Conservation (phyloP, 306 rosid genomes). For the Fragaria iinumae region DNA sequence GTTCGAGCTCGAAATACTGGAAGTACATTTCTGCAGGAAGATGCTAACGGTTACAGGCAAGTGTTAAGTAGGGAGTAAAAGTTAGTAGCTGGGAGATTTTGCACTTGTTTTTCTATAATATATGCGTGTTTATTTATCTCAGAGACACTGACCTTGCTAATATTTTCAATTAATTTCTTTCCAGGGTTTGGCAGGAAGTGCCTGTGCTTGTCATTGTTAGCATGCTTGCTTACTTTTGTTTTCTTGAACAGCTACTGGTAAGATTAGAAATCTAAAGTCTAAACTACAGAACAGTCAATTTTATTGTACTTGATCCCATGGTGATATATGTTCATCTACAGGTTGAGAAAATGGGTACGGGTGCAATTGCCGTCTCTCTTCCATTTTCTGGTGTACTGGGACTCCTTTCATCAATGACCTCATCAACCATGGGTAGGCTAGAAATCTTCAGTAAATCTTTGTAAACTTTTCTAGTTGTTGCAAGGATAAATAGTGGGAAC, state of each 20-base stretch:
- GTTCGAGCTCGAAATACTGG: conserved; percentile 47
- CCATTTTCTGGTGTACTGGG: conserved; percentile 94
- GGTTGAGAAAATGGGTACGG: conserved; percentile 72
- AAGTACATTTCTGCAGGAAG: conserved; percentile 43
- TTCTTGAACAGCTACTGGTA: conserved; percentile 95
- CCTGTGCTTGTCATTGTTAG: conserved; percentile 94
- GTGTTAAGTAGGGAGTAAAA: conserved; percentile 22
- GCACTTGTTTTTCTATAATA: background rate
- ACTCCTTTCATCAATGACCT: conserved; percentile 83
- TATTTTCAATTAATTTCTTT: conserved; percentile 24
- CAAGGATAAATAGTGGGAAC: background rate
- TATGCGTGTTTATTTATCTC: background rate
- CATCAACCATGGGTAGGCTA: conserved; percentile 91
- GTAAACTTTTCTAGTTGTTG: background rate
- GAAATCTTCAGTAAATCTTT: background rate
- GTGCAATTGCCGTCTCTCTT: conserved; percentile 83
- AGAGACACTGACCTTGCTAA: background rate
- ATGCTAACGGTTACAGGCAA: conserved; percentile 71
- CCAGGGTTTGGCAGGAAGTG: conserved; percentile 95
- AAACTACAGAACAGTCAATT: conserved; percentile 18
- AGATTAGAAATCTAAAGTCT: conserved; percentile 20
- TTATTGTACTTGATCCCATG: conserved; percentile 16
- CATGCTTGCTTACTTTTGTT: conserved; percentile 96
- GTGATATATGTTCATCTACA: conserved; percentile 39
- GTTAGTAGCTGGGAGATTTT: background rate